Evolutionary conservation across 2,329 filamentous ascomycete genomes (phyloP).

Genomic region (Alternaria gaisen): DNA sequence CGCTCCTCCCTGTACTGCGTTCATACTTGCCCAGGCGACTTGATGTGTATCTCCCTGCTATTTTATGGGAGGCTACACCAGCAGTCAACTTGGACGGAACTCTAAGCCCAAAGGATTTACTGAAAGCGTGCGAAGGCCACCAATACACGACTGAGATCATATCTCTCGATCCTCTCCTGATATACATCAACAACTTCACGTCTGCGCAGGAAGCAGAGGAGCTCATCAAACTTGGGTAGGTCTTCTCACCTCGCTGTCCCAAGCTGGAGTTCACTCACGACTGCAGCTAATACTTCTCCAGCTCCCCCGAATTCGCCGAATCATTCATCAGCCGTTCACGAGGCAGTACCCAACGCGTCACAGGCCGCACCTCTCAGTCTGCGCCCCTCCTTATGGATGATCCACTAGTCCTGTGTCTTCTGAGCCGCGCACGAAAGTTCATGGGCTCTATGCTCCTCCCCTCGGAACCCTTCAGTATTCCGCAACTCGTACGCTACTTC

Average conservation of each 20-base stretch:
- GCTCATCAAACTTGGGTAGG: constrained; percentile 30
- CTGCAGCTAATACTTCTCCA: constrained; percentile 10
- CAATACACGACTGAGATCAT: constrained; percentile 40
- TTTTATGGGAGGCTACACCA: neutral
- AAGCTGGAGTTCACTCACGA: neutral
- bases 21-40: constrained; percentile 12
- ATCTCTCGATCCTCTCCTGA: constrained; percentile 35
- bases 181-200: constrained; percentile 45
- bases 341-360: constrained; percentile 25
- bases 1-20: constrained; percentile 11
- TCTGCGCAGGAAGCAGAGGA: constrained; percentile 30
- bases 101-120: neutral
- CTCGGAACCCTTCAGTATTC: constrained; percentile 32
- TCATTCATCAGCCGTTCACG: constrained; percentile 33
- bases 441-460: constrained; percentile 34
- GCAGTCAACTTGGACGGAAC: neutral
- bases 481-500: constrained; percentile 38
- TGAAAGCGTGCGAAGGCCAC: constrained; percentile 27
- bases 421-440: constrained; percentile 35
- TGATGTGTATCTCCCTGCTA: constrained; percentile 11
- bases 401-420: constrained; percentile 35
- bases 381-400: constrained; percentile 28
- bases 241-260: neutral
- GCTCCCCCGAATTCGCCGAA: constrained; percentile 28
- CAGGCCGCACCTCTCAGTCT: constrained; percentile 36